Base-by-base conservation (phyloP, 345 rosid genomes). In the Cardamine resedifolia region DNA sequence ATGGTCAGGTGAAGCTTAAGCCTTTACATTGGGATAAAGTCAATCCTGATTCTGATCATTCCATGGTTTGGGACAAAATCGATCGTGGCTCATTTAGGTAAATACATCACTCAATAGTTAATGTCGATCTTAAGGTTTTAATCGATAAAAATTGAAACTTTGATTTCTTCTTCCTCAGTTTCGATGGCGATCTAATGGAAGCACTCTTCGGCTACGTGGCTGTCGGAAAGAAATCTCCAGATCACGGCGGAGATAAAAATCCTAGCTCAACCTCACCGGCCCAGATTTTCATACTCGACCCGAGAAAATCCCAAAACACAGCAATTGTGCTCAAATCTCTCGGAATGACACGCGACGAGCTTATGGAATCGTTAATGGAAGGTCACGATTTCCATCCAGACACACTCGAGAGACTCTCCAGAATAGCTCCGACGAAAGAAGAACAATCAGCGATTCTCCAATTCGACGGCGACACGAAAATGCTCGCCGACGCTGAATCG, bases 51-150 rank as follows among this genome's bases (percentile, higher is more conserved):
- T 39, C 66, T 0, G 87, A 85, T 21, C 87, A 85, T 65, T 89
- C 98, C 23, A 89, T 94, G 96, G 97, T 89, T 51, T 91, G 98
- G 98, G 90, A 91, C 85, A 86, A 85, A 73, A 81, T 94, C 62
- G 82, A 81, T 21, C 82, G 77, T 1, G 98, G 98, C 24, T 94
- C 97, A 28, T 89, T 94, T 64, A 83, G 86, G 98, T 90, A 85
- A 73, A 8, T 7, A 28, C 10, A 10, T 3, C 33, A 44, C 10
- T n/a, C 23, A 15, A 23, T 68, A 28, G 3, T 18, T 27, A 14
- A 4, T 23, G n/a, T 23, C 21, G 26, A 31, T 52, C 33, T 27
- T 10, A 5, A 24, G 28, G 10, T 16, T 72, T 63, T 57, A 15
- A 7, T 56, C 34, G 14, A 16, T 30, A 56, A 56, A 56, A 30